These are phyloP conservation scores for Emmonsiellopsis sp. DNA, from an alignment of 2,329 filamentous ascomycete genomes.

Conservation along the genomic window DNA sequence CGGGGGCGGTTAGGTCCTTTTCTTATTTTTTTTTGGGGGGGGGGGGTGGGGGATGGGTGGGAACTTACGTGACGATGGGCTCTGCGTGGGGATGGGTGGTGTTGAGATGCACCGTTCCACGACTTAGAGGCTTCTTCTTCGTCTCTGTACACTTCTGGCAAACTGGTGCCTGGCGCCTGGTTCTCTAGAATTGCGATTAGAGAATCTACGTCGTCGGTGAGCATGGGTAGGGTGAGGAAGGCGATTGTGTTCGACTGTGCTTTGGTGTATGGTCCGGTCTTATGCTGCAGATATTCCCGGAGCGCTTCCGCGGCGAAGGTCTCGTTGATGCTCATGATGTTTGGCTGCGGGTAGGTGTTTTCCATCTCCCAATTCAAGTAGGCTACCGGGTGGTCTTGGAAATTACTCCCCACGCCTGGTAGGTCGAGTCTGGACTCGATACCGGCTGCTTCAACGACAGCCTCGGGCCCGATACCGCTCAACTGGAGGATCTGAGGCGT, in stretches of 20 bases:
- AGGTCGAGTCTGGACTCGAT: conserved; percentile 35
- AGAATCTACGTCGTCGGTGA: conserved; percentile 5
- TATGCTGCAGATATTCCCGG: conserved; percentile 7
- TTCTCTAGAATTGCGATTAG: conserved; percentile 5
- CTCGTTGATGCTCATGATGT: conserved; percentile 7
- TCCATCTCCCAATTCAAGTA: conserved; percentile 5
- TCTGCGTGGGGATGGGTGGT: conserved; percentile 8
- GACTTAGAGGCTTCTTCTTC: conserved; percentile 14
- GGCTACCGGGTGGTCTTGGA: conserved; percentile 16
- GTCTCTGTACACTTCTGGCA: conserved; percentile 6
- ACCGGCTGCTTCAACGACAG: conserved; percentile 25
- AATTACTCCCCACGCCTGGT: conserved; percentile 36
- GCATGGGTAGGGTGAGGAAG: conserved; percentile 11
- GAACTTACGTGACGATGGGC: conserved; percentile 10
- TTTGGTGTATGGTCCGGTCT: conserved; percentile 14
- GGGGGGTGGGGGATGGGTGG: too few species aligned
- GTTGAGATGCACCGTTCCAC: conserved; percentile 14
- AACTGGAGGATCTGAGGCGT: conserved; percentile 38
- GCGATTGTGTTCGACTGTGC: conserved; percentile 11
- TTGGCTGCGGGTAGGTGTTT: conserved; percentile 7
- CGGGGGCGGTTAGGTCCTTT: background rate
- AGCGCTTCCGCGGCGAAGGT: conserved; percentile 10
- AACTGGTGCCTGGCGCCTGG: conserved; percentile 1
- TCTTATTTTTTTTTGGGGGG: background rate
- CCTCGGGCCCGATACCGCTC: conserved; percentile 36